phyloP scores from a whole-genome alignment of 1,139 yeast genomes.

The Candida labiduridarum region DNA sequence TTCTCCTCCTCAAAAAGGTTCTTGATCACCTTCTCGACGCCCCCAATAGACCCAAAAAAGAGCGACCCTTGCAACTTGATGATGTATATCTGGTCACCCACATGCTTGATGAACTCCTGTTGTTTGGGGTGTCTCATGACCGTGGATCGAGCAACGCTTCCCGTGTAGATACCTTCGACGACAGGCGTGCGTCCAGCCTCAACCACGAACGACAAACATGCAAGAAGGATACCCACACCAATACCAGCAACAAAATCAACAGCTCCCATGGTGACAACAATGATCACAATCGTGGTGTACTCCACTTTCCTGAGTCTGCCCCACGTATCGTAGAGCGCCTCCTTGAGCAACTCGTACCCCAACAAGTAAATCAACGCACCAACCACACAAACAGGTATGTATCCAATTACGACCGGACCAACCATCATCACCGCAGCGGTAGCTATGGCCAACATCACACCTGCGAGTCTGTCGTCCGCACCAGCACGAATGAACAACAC shows the following conservation, averaged over 20 bases:
- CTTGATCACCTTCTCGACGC: slow-evolving; percentile 78
- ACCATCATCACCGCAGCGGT: slow-evolving; percentile 79
- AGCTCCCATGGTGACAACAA: slow-evolving; percentile 91
- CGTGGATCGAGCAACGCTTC: slow-evolving; percentile 87
- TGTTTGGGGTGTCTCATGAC: slow-evolving; percentile 91
- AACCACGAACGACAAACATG: slow-evolving; percentile 88
- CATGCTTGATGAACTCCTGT: slow-evolving; percentile 78
- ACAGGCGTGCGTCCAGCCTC: slow-evolving; percentile 88
- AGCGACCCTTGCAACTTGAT: slow-evolving; percentile 84
- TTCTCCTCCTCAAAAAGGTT: slow-evolving; percentile 62
- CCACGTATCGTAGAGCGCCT: slow-evolving; percentile 82
- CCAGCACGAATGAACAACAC: slow-evolving; percentile 92
- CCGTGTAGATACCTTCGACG: slow-evolving; percentile 80
- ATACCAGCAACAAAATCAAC: slow-evolving; percentile 95
- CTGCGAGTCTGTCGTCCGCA: slow-evolving; percentile 87
- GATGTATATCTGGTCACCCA: slow-evolving; percentile 89
- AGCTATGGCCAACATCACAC: slow-evolving; percentile 79
- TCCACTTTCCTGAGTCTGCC: slow-evolving; percentile 78
- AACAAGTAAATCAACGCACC: slow-evolving; percentile 87
- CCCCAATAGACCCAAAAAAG: slow-evolving; percentile 94
- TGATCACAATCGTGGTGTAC: slow-evolving; percentile 78
- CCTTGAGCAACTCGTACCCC: slow-evolving; percentile 87
- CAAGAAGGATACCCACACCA: slow-evolving; percentile 84
- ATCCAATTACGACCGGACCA: slow-evolving; percentile 93
- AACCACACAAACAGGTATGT: slow-evolving; percentile 92